phyloP scores from a whole-genome alignment of 1,284 basidiomycete genomes.

The Porogramme epimiltina region DNA sequence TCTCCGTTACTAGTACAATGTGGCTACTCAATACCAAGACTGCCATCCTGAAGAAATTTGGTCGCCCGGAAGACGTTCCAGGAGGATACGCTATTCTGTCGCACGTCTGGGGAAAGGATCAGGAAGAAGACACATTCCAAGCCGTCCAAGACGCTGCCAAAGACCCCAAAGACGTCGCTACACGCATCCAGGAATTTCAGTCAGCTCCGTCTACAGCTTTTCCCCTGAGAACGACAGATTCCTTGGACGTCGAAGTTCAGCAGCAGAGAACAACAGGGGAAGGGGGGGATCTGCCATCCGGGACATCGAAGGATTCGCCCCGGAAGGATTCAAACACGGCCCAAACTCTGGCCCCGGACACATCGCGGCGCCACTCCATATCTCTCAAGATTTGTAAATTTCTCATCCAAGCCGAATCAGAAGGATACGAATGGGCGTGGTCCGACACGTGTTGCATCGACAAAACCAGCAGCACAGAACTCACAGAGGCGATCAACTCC shows the following conservation, averaged over 20 bases:
- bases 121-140: background rate
- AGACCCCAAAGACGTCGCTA: background rate
- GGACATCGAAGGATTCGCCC: too few relatives aligned
- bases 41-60: background rate
- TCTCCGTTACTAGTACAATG: too few relatives aligned
- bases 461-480: conserved; percentile 10
- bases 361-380: background rate
- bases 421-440: conserved; percentile 8
- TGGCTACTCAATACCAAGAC: background rate
- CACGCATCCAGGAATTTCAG: too few relatives aligned
- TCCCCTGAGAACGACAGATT: too few relatives aligned
- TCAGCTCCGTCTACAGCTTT: too few relatives aligned
- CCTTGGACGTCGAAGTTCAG: too few relatives aligned
- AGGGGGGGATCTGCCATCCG: too few relatives aligned
- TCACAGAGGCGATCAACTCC: conserved; percentile 12
- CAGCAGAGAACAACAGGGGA: too few relatives aligned
- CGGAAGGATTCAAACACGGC: too few relatives aligned
- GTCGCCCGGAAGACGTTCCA: background rate
- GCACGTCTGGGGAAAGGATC: background rate
- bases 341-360: background rate
- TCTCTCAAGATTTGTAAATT: background rate
- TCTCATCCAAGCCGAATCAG: background rate
- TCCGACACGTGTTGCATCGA: conserved; percentile 11
- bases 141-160: background rate
- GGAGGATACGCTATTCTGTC: conserved; percentile 3